These are phyloP conservation scores for Linanthus parryae DNA, from an alignment of 148 eudicot genomes.

Conservation along the genomic window DNA sequence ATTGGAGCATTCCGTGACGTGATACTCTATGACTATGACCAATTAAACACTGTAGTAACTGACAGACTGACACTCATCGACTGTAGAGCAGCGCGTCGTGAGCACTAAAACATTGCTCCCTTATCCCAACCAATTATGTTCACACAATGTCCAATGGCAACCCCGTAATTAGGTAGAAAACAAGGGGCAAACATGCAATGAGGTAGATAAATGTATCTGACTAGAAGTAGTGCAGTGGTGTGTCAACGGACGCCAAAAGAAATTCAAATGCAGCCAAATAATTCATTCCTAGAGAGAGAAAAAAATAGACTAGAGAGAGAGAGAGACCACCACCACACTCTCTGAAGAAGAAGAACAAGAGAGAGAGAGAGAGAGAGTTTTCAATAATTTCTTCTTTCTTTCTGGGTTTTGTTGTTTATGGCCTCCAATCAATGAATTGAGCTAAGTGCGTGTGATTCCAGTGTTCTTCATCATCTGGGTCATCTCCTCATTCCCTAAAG, in stretches of 20 bases:
- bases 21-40: too few relatives aligned
- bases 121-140: neutral
- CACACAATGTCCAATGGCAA: neutral
- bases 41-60: too few relatives aligned
- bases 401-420: neutral
- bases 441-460: neutral
- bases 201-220: neutral
- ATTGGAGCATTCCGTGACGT: too few relatives aligned
- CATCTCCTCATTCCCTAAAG: too few relatives aligned
- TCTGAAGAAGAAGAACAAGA: neutral
- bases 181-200: neutral
- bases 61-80: too few relatives aligned
- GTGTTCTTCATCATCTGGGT: too few relatives aligned
- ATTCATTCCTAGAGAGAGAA: slow-evolving; percentile 11
- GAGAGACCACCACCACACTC: too few relatives aligned
- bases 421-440: slow-evolving; percentile 20
- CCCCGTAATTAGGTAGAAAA: neutral
- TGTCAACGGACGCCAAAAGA: slow-evolving; percentile 32
- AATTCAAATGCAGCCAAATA: slow-evolving; percentile 28
- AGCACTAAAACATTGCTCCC: too few relatives aligned
- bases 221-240: neutral
- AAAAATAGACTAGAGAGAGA: neutral
- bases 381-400: slow-evolving; percentile 1
- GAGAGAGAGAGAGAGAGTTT: neutral
- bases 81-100: too few relatives aligned